Percentiles rank a stretch among this genome's conserved stretches.
phyloP scores from a whole-genome alignment of 495 filamentous ascomycete species.

The Xylaria acuta region DNA sequence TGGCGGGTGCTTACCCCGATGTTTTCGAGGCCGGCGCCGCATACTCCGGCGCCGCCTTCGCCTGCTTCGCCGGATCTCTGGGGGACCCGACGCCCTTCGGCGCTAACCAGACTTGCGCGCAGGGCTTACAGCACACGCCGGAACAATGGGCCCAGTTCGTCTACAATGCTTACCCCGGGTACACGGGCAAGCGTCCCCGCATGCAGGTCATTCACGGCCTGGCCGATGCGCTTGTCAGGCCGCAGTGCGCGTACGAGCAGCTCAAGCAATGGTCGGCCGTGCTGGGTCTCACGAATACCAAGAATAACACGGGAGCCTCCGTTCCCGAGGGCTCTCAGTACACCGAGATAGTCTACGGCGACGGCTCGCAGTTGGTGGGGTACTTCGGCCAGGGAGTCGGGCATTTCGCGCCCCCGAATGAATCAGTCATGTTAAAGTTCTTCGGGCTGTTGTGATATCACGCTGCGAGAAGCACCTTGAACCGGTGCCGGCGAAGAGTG shows the following conservation, averaged over 20 bases:
- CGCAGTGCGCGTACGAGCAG: slow-evolving; percentile 58
- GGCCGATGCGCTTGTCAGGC: slow-evolving; percentile 55
- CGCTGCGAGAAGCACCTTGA: background rate
- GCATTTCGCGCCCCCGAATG: slow-evolving; percentile 52
- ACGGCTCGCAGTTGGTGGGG: slow-evolving; percentile 53
- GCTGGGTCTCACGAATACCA: slow-evolving; percentile 45
- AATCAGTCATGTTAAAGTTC: slow-evolving; percentile 45
- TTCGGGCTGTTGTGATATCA: slow-evolving; percentile 36
- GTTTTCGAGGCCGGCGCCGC: slow-evolving; percentile 62
- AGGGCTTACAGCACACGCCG: slow-evolving; percentile 55
- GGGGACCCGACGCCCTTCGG: slow-evolving; percentile 44
- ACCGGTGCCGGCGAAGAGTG: background rate
- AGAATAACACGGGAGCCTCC: slow-evolving; percentile 38
- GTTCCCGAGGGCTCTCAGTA: slow-evolving; percentile 45
- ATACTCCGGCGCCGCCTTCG: slow-evolving; percentile 60
- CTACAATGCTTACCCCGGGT: slow-evolving; percentile 58
- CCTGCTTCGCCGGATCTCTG: slow-evolving; percentile 54
- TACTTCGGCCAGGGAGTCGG: slow-evolving; percentile 56
- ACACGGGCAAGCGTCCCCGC: slow-evolving; percentile 56
- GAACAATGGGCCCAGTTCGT: slow-evolving; percentile 60
- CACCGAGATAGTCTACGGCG: slow-evolving; percentile 53
- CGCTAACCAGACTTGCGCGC: slow-evolving; percentile 58
- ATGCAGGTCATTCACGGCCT: slow-evolving; percentile 65
- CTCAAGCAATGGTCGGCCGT: slow-evolving; percentile 66
- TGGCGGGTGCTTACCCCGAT: slow-evolving; percentile 64